Conservation (phyloP, 257 asterid species). For the Nicotiana attenuata region DNA sequence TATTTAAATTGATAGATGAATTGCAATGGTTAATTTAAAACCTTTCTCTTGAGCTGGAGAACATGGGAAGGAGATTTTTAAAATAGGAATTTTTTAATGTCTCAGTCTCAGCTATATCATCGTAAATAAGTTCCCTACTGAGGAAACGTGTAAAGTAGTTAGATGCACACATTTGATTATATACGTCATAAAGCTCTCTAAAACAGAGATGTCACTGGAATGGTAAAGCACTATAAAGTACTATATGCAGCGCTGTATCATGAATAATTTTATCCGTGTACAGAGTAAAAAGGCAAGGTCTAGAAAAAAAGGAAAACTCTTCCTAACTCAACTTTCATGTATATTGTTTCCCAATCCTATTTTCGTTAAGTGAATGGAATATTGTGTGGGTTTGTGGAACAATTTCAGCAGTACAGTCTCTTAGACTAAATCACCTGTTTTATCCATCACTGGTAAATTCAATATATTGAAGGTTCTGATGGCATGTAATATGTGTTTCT, state of each 20-base stretch:
- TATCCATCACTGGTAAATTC: not conserved
- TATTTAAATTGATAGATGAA: not conserved
- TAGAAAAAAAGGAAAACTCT: not conserved
- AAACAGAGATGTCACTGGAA: not conserved
- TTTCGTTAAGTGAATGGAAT: not conserved
- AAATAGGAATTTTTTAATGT: not conserved
- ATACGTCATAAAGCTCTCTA: not conserved
- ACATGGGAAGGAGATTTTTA: not conserved
- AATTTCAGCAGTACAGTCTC: not conserved
- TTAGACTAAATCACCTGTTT: not conserved
- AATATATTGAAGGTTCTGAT: not conserved
- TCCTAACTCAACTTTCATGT: not conserved
- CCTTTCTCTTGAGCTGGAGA: not conserved
- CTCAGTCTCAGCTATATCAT: not conserved
- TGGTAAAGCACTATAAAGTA: not conserved
- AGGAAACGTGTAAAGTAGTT: slow-evolving; percentile 1
- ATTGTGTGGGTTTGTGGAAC: not conserved
- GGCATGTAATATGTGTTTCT: not conserved
- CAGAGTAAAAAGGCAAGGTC: not conserved
- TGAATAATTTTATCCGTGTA: not conserved
- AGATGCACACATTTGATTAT: not conserved
- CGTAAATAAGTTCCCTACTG: not conserved
- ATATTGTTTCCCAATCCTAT: not conserved
- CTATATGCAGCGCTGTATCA: not conserved
- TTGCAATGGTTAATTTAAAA: not conserved